These are phyloP conservation scores for Trifolium fragiferum DNA, from an alignment of 306 rosid genomes.

Conservation along the genomic window DNA sequence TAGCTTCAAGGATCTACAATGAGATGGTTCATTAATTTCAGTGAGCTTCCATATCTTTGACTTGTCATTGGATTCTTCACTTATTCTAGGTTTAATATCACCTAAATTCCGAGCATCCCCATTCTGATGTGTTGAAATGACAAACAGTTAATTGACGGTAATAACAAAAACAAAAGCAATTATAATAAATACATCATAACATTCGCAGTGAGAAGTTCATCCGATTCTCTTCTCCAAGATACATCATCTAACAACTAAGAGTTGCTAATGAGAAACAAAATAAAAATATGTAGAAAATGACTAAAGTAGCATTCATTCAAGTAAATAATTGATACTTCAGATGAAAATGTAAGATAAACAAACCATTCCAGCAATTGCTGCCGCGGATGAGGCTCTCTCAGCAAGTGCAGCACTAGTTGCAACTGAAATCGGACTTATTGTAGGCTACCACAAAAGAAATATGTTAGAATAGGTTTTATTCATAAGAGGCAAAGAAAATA, in stretches of 20 bases:
- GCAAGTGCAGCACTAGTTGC: conserved; percentile 71
- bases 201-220: conserved; percentile 17
- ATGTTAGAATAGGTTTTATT: conserved; percentile 30
- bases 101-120: conserved; percentile 87
- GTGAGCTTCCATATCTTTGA: conserved; percentile 98
- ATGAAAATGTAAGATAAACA: conserved; percentile 45
- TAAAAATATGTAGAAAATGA: neutral
- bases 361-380: conserved; percentile 84
- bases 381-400: conserved; percentile 77
- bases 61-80: conserved; percentile 93
- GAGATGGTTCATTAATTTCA: conserved; percentile 85
- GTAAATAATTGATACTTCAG: conserved; percentile 16
- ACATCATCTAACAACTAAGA: neutral
- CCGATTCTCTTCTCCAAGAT: neutral
- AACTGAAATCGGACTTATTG: conserved; percentile 80
- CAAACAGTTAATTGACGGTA: conserved; percentile 8
- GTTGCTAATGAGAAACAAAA: conserved; percentile 21
- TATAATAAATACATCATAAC: conserved; percentile 17
- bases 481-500: conserved; percentile 10
- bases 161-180: conserved; percentile 7
- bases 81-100: conserved; percentile 93
- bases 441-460: conserved; percentile 60
- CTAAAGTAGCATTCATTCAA: neutral
- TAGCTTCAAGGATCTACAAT: conserved; percentile 90
- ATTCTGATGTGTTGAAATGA: conserved; percentile 60